Percentiles rank a stretch among this genome's conserved stretches.
Evolutionary conservation across 495 filamentous ascomycete genomes (phyloP).

Genomic region (Penicillium turbatum): DNA sequence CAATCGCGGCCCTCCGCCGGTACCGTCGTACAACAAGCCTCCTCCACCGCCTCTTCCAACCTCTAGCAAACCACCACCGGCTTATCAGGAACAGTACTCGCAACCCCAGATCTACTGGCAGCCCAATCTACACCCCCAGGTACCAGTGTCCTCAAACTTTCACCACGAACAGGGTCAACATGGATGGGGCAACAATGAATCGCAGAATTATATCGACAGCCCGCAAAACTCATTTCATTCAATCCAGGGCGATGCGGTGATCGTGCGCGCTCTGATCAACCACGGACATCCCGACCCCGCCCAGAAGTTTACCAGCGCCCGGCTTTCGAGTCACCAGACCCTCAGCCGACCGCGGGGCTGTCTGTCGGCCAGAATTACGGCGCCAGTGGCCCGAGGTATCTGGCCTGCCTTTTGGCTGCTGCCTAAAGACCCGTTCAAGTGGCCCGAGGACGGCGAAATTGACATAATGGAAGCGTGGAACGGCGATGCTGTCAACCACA

Average conservation of each 20-base stretch:
- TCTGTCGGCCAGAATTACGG: constrained; percentile 27
- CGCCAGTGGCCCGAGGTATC: constrained; percentile 26
- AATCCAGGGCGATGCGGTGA: constrained; percentile 25
- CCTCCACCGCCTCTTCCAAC: constrained; percentile 27
- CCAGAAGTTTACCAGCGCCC: constrained; percentile 28
- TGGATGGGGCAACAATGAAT: constrained; percentile 29
- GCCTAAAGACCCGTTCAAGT: constrained; percentile 32
- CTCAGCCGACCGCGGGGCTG: constrained; percentile 25
- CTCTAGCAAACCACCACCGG: constrained; percentile 21
- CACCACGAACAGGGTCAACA: constrained; percentile 25
- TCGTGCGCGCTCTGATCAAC: constrained; percentile 28
- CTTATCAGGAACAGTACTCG: constrained; percentile 22
- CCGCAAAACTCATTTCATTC: constrained; percentile 30
- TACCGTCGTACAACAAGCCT: constrained; percentile 17
- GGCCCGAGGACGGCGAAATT: constrained; percentile 29
- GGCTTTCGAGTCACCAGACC: constrained; percentile 25
- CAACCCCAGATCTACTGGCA: constrained; percentile 29
- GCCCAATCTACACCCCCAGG: constrained; percentile 25
- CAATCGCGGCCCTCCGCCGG: constrained; percentile 11
- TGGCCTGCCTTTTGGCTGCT: constrained; percentile 34
- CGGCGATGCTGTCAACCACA: constrained; percentile 27
- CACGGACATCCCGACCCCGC: constrained; percentile 21
- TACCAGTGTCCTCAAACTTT: constrained; percentile 23
- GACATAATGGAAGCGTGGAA: constrained; percentile 31
- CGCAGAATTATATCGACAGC: constrained; percentile 27